Evolutionary conservation across 1,284 basidiomycete species (phyloP), one percentile per base, ranked within the genome.

Genomic region (Ganoderma sinense): DNA sequence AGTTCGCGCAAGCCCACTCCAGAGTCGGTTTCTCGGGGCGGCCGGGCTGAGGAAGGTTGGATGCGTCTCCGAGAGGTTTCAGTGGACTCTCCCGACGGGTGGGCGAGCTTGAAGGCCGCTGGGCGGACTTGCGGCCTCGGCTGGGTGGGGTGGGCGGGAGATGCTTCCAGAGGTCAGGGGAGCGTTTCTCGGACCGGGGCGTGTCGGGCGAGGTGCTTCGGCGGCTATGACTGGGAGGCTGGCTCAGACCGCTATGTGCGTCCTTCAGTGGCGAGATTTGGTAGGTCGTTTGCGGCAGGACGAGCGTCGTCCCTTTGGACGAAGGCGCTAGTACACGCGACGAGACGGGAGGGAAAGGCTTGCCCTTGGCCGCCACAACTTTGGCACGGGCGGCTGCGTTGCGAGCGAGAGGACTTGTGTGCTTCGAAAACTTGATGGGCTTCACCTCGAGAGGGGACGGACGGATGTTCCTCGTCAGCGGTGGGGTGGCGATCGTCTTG

Each of bases 1-100:
- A 77, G 56, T 78, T 80, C 31, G 83, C 79, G 70, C 85, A 86
- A 14, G 85, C 85, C 85, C 85, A 86, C 69, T 86, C 85, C n/a
- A 86, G 78, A 1, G 82, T 82, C 56, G 77, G 77, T 64, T 75
- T 71, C 29, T 71, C 41, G 11, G 45, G 11, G 29, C 59, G 63
- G 48, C 14, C 5, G n/a, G 36, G 23, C 4, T 13, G n/a, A 39
- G 14, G n/a, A 14, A 43, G 2, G 39, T 61, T 61, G 23, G 39
- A 61, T 4, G 39, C 39, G 40, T 61, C 39, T 14, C n/a, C 59
- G 3, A 61, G 16, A 6, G 59, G 39, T 29, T 23, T 13, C 13
- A 61, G 26, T n/a, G 59, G 59, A 5, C 13, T 40, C 23, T 23
- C 39, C 14, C 20, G 29, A 18, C 14, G 33, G 33, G 20, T 23